Evolutionary conservation across 2,329 filamentous ascomycete species (phyloP).

Genomic region (Lasiodiplodia sp.): DNA sequence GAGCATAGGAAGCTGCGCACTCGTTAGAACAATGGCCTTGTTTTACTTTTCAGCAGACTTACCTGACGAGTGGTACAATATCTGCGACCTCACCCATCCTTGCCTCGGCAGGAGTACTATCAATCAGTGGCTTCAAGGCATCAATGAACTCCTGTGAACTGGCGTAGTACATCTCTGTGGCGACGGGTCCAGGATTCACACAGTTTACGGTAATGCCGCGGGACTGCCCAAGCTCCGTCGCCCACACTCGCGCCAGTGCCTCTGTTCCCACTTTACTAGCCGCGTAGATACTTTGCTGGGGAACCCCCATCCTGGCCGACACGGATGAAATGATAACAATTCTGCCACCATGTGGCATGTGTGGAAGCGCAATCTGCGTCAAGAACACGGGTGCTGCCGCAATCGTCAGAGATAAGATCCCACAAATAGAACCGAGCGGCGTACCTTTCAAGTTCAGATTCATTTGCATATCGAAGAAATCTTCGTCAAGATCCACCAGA

Average conservation of each 20-base stretch:
- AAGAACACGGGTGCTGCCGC: not conserved
- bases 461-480: slow-evolving; percentile 15
- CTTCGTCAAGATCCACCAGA: not conserved
- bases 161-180: slow-evolving; percentile 31
- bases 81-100: too few species aligned
- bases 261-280: slow-evolving; percentile 24
- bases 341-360: not conserved
- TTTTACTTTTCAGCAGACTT: too few species aligned
- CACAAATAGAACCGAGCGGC: not conserved
- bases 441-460: slow-evolving; percentile 7
- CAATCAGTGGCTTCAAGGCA: too few species aligned
- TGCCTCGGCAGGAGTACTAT: too few species aligned
- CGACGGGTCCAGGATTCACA: slow-evolving; percentile 27
- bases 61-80: too few species aligned
- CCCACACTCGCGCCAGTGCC: slow-evolving; percentile 26
- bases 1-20: too few species aligned
- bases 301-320: not conserved
- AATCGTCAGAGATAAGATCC: too few species aligned
- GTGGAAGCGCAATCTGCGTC: slow-evolving; percentile 13
- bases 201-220: slow-evolving; percentile 24
- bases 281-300: slow-evolving; percentile 9
- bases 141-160: too few species aligned
- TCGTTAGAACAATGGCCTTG: too few species aligned
- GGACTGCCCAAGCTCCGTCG: slow-evolving; percentile 15
- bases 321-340: slow-evolving; percentile 20